phyloP scores from a whole-genome alignment of 306 rosid genomes.

The Trifolium fragiferum region DNA sequence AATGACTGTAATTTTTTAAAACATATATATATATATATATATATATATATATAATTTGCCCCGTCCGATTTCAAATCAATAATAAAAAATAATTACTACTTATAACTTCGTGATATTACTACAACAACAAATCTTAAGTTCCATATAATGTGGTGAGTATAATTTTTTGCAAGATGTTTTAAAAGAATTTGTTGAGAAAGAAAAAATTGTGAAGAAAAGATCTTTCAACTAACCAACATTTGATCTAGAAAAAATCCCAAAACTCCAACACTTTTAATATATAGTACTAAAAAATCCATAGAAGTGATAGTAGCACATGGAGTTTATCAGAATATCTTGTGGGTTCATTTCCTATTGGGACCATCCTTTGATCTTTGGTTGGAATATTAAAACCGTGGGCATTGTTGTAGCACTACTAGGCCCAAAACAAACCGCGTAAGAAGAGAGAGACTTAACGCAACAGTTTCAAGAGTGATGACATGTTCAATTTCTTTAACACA shows the following conservation, averaged over 20 bases:
- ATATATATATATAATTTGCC: too few relatives aligned
- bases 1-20: too few relatives aligned
- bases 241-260: slow-evolving; percentile 14
- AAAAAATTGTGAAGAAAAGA: not conserved
- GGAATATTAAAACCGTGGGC: slow-evolving; percentile 27
- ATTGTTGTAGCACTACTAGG: slow-evolving; percentile 33
- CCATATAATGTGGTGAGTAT: too few relatives aligned
- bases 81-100: too few relatives aligned
- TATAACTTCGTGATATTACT: too few relatives aligned
- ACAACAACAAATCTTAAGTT: too few relatives aligned
- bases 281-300: not conserved
- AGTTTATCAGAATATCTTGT: slow-evolving; percentile 33
- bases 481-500: slow-evolving; percentile 37
- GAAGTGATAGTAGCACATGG: slow-evolving; percentile 42
- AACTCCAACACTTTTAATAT: not conserved
- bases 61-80: too few relatives aligned
- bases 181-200: too few relatives aligned
- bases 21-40: too few relatives aligned
- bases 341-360: slow-evolving; percentile 49
- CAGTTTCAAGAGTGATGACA: slow-evolving; percentile 39
- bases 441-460: slow-evolving; percentile 46
- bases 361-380: slow-evolving; percentile 35
- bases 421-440: slow-evolving; percentile 48
- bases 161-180: not conserved
- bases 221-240: not conserved